phyloP scores from a whole-genome alignment of 2,329 filamentous ascomycete species.

The Colletotrichum tanaceti region DNA sequence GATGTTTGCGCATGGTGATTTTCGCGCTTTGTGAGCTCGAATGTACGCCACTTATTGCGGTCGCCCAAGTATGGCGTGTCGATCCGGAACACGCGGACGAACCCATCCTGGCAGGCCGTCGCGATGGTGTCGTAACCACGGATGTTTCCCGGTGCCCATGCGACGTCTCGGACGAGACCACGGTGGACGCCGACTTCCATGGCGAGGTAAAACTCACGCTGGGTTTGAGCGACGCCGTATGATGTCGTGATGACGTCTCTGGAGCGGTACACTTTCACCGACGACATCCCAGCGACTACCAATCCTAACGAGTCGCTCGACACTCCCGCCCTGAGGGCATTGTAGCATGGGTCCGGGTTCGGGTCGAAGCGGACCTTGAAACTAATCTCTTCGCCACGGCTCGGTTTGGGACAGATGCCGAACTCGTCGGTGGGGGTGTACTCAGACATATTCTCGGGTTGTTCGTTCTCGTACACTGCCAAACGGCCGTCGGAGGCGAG shows the following conservation, averaged over 20 bases:
- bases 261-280: conserved; percentile 85
- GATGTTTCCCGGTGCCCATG: conserved; percentile 93
- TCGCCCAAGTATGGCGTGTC: conserved; percentile 67
- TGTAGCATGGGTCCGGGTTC: conserved; percentile 83
- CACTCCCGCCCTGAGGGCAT: conserved; percentile 82
- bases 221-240: conserved; percentile 65
- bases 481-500: conserved; percentile 85
- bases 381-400: conserved; percentile 84
- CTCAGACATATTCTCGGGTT: conserved; percentile 82
- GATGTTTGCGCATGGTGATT: conserved; percentile 35
- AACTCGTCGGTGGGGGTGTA: conserved; percentile 83
- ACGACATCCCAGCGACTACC: conserved; percentile 87
- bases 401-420: conserved; percentile 75
- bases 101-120: conserved; percentile 92
- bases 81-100: conserved; percentile 87
- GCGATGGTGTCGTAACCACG: conserved; percentile 91
- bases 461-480: conserved; percentile 85
- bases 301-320: conserved; percentile 82
- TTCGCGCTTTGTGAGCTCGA: conserved; percentile 56
- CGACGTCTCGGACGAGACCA: conserved; percentile 84
- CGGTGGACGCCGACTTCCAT: conserved; percentile 79
- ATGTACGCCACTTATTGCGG: conserved; percentile 62
- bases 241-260: conserved; percentile 65
- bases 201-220: conserved; percentile 86
- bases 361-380: conserved; percentile 92